phyloP scores from a whole-genome alignment of 371 early-diverging fungal species.

The Nosema muscidifuracis region DNA sequence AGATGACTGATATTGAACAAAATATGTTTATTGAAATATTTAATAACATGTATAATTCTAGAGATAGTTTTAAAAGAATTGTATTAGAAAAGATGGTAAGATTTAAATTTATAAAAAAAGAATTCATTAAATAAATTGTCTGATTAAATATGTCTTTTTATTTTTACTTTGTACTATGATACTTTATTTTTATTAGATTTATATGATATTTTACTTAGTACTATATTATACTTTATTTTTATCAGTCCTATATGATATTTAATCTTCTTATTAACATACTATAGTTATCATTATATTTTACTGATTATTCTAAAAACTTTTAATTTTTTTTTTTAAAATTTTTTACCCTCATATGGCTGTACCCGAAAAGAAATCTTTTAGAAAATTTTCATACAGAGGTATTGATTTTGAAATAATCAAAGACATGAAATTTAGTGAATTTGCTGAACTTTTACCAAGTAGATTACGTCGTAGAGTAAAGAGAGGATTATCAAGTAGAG shows the following conservation, averaged over 20 bases:
- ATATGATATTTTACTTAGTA: background rate
- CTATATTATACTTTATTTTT: background rate
- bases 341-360: background rate
- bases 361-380: slow-evolving; percentile 83
- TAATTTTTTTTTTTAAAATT: background rate
- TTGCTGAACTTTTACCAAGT: slow-evolving; percentile 82
- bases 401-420: slow-evolving; percentile 86
- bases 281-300: no score
- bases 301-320: no score
- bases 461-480: slow-evolving; percentile 87
- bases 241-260: no score
- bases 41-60: slow-evolving; percentile 16
- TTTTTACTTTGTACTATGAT: background rate
- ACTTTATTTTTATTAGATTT: no score
- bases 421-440: slow-evolving; percentile 80
- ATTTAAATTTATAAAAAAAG: slow-evolving; percentile 30
- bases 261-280: background rate
- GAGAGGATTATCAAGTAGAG: slow-evolving; percentile 89
- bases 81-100: slow-evolving; percentile 33
- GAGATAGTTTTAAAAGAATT: slow-evolving; percentile 22
- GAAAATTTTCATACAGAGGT: slow-evolving; percentile 94
- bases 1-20: slow-evolving; percentile 29
- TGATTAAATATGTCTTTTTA: no score
- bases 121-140: background rate
- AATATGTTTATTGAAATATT: slow-evolving; percentile 28